Percentiles rank a stretch among this genome's conserved stretches.
phyloP scores from a whole-genome alignment of 2,329 filamentous ascomycete species.

The Colletotrichum phormii region DNA sequence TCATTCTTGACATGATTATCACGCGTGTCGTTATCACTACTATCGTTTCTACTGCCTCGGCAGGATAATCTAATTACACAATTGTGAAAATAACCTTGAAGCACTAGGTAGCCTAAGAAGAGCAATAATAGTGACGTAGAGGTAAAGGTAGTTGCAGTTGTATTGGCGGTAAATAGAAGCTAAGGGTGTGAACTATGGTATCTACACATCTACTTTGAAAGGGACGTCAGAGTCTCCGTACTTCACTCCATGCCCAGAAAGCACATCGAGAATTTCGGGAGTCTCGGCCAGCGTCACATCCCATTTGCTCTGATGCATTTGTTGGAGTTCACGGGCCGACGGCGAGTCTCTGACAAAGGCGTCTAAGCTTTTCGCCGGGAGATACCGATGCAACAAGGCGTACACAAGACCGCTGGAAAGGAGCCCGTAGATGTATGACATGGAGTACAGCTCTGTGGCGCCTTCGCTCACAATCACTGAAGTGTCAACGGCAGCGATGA shows the following conservation, averaged over 20 bases:
- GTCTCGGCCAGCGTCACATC: slow-evolving; percentile 41
- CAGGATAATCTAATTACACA: too few species aligned
- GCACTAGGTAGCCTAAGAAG: neutral
- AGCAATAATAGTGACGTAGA: too few species aligned
- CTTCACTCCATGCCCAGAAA: neutral
- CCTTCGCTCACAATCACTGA: slow-evolving; percentile 47
- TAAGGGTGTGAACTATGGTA: neutral
- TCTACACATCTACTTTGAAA: neutral
- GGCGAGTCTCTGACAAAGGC: slow-evolving; percentile 43
- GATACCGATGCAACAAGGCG: slow-evolving; percentile 43
- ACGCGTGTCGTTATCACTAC: too few species aligned
- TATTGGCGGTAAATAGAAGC: neutral
- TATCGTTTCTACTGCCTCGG: too few species aligned
- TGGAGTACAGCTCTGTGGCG: slow-evolving; percentile 51
- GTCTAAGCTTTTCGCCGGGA: slow-evolving; percentile 44
- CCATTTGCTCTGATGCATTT: slow-evolving; percentile 46
- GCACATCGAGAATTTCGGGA: slow-evolving; percentile 1
- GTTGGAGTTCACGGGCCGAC: slow-evolving; percentile 43
- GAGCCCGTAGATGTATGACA: slow-evolving; percentile 54
- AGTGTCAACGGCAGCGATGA: neutral
- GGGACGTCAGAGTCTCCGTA: neutral
- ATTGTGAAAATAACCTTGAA: too few species aligned
- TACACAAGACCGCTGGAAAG: slow-evolving; percentile 48
- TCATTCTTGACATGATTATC: neutral
- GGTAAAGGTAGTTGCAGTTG: too few species aligned